Percentiles rank a stretch among this genome's conserved stretches.
These are phyloP conservation scores for Pleomassaria siparia DNA, from an alignment of 2,329 filamentous ascomycete genomes.

Conservation along the genomic window DNA sequence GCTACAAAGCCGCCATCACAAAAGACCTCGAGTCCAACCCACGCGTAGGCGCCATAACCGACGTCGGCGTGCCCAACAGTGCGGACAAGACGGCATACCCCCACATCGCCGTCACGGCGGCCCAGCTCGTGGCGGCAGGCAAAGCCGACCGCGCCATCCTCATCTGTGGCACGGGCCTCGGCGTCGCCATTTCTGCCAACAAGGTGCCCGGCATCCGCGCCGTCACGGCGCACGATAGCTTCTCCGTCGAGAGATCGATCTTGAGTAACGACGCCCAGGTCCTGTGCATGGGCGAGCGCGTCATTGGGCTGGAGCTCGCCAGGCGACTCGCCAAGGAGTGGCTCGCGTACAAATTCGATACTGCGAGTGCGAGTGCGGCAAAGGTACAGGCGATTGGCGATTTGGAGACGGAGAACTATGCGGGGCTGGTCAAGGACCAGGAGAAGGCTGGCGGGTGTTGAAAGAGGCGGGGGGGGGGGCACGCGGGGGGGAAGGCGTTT, in stretches of 20 bases:
- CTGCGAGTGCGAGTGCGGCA: constrained; percentile 60
- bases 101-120: constrained; percentile 73
- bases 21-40: constrained; percentile 67
- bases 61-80: constrained; percentile 69
- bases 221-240: constrained; percentile 87
- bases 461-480: too few species aligned
- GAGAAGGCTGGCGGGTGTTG: constrained; percentile 2
- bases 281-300: constrained; percentile 81
- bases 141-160: constrained; percentile 75
- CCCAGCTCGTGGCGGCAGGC: constrained; percentile 62
- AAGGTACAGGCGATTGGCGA: constrained; percentile 57
- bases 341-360: constrained; percentile 81
- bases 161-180: constrained; percentile 84
- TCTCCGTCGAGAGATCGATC: constrained; percentile 77
- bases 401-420: constrained; percentile 46
- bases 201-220: constrained; percentile 82
- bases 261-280: constrained; percentile 87
- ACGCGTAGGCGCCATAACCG: constrained; percentile 67
- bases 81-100: constrained; percentile 81
- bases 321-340: constrained; percentile 77
- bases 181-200: constrained; percentile 86
- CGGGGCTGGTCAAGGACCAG: constrained; percentile 8
- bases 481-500: too few species aligned
- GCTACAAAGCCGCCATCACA: constrained; percentile 79
- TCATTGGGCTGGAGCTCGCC: constrained; percentile 79